Evolutionary conservation across 495 filamentous ascomycete genomes (phyloP), one percentile per base, ranked within the genome.

Genomic region (Neurospora sp.): DNA sequence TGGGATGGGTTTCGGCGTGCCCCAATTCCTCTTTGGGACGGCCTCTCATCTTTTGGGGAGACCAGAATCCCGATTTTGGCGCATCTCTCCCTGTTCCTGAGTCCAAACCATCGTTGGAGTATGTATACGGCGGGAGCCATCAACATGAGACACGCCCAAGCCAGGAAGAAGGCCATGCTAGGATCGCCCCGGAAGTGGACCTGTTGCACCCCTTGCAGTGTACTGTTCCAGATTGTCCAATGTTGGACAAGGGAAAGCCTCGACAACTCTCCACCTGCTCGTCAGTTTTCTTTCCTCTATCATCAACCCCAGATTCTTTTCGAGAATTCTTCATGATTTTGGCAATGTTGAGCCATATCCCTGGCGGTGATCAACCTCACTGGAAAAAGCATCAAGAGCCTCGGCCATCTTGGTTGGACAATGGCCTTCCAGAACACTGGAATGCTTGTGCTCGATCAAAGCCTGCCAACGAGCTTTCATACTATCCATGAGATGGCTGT

Each of bases 351-450:
- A 72, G 70, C 71, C 46, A 31, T 41, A 83, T 83, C 85, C 85
- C 76, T 82, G 84, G 44, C 70, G 85, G 69, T 80, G 86, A 86
- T 86, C 85, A 84, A 82, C 84, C 82, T 81, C 79, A 75, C 77
- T 77, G 12, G 20, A 5, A 31, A 62, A 62, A 31, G 5, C 54
- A 14, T 31, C 76, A 85, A 84, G 84, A 83, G 75, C 82, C 82
- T 80, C 81, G 78, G 79, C 73, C 75, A 75, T 76, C 76, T 82
- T 81, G 75, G 62, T 75, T 78, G 75, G 71, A 76, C 73, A 70
- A 42, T 74, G n/a, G 23, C 40, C 41, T 74, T 73, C 69, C 70
- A 38, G 62, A 39, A 41, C 66, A 16, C 11, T 4, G 49, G 49
- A 60, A 16, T 27, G 49, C 23, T 16, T 60, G 49, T 23, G 9